Evolutionary conservation across 768 basidiomycete genomes (phyloP).

Genomic region (Clitopilus hobsonii): DNA sequence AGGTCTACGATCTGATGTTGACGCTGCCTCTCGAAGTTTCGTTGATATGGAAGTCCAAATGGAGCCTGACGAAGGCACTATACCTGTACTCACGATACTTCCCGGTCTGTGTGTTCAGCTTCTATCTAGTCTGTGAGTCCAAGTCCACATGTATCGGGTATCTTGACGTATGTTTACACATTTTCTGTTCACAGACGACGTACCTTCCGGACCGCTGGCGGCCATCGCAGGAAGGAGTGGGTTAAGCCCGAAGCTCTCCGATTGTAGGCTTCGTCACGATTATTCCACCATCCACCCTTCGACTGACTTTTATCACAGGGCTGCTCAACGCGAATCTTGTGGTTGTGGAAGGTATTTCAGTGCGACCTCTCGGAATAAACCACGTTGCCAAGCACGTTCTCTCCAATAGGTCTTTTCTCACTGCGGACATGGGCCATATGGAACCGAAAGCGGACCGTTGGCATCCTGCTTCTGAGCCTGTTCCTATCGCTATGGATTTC

Average conservation of each 20-base stretch:
- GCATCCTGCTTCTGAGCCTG: neutral
- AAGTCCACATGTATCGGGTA: too few relatives aligned
- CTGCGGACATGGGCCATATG: neutral
- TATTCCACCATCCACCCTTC: neutral
- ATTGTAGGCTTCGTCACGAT: neutral
- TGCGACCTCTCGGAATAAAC: neutral
- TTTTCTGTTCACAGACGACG: neutral
- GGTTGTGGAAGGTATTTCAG: neutral
- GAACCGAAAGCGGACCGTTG: neutral
- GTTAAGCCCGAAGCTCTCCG: neutral
- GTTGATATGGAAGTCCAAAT: neutral
- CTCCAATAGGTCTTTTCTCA: neutral
- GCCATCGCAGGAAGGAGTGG: neutral
- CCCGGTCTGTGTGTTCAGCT: neutral
- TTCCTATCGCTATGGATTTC: neutral
- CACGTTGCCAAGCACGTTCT: too few relatives aligned
- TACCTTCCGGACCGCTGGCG: neutral
- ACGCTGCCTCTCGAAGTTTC: neutral
- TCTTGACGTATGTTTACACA: neutral
- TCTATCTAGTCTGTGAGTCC: neutral
- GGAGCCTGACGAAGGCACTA: neutral
- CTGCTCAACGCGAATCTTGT: neutral
- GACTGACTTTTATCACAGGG: neutral
- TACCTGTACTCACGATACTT: constrained; percentile 1
- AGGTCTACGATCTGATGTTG: constrained; percentile 2